These are phyloP conservation scores for Rutstroemia sp. DNA, from an alignment of 2,329 filamentous ascomycete genomes.

Conservation along the genomic window DNA sequence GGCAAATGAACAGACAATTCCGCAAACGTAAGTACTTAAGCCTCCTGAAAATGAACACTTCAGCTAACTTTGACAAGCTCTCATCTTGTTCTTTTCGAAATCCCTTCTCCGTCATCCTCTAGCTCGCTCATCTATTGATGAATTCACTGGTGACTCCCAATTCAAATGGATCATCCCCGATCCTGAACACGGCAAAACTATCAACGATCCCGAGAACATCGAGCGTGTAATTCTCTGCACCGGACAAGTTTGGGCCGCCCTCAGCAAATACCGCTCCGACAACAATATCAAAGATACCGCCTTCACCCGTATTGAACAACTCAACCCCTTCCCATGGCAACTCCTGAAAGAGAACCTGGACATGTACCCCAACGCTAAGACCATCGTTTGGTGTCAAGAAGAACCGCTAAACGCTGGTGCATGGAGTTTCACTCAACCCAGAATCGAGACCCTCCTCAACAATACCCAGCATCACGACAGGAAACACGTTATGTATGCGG, in stretches of 20 bases:
- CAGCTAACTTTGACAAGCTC: conserved; percentile 45
- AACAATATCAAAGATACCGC: conserved; percentile 85
- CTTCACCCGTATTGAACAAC: conserved; percentile 91
- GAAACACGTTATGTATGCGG: conserved; percentile 96
- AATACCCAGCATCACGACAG: conserved; percentile 85
- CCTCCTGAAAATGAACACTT: neutral
- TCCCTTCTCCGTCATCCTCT: conserved; percentile 89
- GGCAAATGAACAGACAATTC: conserved; percentile 99
- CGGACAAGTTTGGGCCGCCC: conserved; percentile 86
- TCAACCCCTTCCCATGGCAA: conserved; percentile 98
- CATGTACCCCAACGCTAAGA: conserved; percentile 93
- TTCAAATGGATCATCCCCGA: conserved; percentile 97
- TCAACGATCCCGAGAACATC: conserved; percentile 77
- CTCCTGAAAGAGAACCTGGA: conserved; percentile 96
- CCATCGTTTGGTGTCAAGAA: conserved; percentile 95
- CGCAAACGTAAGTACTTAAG: conserved; percentile 72
- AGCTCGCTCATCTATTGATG: conserved; percentile 80
- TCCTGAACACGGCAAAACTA: conserved; percentile 69
- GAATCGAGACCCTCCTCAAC: conserved; percentile 94
- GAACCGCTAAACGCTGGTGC: conserved; percentile 96
- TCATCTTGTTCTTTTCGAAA: conserved; percentile 98
- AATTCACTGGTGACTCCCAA: conserved; percentile 84
- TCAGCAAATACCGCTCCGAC: conserved; percentile 83
- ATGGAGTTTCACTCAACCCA: conserved; percentile 95
- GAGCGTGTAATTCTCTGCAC: conserved; percentile 91